Percentiles rank a stretch among this genome's conserved stretches.
Evolutionary conservation across 129 eudicot species (phyloP).

Genomic region (Apium graveolens): DNA sequence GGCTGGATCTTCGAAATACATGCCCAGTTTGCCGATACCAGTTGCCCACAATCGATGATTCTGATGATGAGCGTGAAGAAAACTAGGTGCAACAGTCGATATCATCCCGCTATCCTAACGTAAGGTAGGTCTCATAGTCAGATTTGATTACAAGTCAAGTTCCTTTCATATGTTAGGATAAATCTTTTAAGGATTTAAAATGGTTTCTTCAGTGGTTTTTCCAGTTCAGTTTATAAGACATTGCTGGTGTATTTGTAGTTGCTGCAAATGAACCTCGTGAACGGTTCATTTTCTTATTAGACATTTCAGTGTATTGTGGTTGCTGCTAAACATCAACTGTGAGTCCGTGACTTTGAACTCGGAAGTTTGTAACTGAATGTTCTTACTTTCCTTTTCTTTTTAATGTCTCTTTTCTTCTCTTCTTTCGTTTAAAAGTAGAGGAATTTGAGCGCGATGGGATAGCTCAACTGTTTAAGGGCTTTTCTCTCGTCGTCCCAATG

Average conservation of each 20-base stretch:
- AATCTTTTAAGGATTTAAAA: too few relatives aligned
- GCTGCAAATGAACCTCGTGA: too few relatives aligned
- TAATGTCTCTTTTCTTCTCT: too few relatives aligned
- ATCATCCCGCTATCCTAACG: not conserved
- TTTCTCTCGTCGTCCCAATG: too few relatives aligned
- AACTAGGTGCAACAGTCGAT: not conserved
- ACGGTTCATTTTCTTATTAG: not conserved
- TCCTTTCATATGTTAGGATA: not conserved
- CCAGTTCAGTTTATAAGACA: not conserved
- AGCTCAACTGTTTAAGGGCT: too few relatives aligned
- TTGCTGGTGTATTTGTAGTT: too few relatives aligned
- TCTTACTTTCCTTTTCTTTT: too few relatives aligned
- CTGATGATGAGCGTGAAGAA: slow-evolving; percentile 45
- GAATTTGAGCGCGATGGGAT: too few relatives aligned
- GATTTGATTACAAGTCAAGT: not conserved
- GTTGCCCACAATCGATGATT: slow-evolving; percentile 49
- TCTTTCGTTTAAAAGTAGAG: too few relatives aligned
- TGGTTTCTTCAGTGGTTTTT: not conserved
- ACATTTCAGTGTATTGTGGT: not conserved
- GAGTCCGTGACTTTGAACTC: too few relatives aligned
- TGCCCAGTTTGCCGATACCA: slow-evolving; percentile 67
- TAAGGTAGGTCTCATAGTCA: not conserved
- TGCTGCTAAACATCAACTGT: not conserved
- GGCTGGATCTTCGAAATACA: slow-evolving; percentile 58
- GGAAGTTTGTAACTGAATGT: not conserved